Evolutionary conservation across 2,329 filamentous ascomycete species (phyloP), one percentile per base, ranked within the genome.

Genomic region (Myotisia sp.): DNA sequence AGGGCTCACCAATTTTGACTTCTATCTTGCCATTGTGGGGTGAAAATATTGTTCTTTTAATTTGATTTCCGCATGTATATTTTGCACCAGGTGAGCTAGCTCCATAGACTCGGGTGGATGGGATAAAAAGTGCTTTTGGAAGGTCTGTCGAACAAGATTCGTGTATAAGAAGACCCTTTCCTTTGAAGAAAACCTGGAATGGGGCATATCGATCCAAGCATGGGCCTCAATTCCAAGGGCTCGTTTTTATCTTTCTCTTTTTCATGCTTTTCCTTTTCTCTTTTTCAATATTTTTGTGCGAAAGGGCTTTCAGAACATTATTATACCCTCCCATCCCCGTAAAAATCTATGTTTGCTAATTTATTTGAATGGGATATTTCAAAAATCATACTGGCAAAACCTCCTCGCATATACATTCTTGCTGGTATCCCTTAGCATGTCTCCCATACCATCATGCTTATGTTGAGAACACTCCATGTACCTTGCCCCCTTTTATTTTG

Each of bases 401-500:
- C 28, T 6, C n/a, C n/a, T 12, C 13, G 10, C 13, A 8, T 16
- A 30, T 30, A 5, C 10, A 21, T 35, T 29, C 17, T 19, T 21
- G 14, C 14, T 28, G 8, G n/a, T 8, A 9, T 8, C 13, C 2
- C 26, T 9, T 12, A 18, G 12, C 23, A 6, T 17, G 16, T 14
- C 16, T 35, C 29, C 10, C 9, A 10, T 35, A n/a, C 19, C 21
- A 12, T 33, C 19, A 24, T 24, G 28, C 20, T 23, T 20, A 21
- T 24, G 17, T 33, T 33, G 21, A n/a, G n/a, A n/a, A n/a, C n/a
- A n/a, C 18, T 24, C 30, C 29, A 31, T 30, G 16, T 34, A 18
- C 34, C 29, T 38, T 31, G 30, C 28, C 27, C 18, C 16, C 19
- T 33, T 33, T 24, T 21, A 30, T 30, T 26, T 7, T 13, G 16